Conservation (phyloP, 345 rosid species). For the Citrus cavaleriei region DNA sequence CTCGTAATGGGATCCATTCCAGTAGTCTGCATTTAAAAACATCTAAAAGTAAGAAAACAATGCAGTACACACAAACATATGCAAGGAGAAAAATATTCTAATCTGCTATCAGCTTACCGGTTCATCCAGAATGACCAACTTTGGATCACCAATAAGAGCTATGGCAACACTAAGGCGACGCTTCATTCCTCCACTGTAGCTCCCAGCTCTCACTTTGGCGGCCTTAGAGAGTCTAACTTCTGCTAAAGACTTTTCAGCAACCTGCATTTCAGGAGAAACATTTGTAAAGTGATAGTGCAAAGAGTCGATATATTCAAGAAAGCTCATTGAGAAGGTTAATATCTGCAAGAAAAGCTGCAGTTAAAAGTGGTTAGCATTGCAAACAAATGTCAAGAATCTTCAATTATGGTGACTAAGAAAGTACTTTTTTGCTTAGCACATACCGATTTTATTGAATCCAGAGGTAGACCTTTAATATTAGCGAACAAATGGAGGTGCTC, state of each 20-base stretch:
- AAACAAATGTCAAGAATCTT: constrained; percentile 2
- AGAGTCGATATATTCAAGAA: not conserved
- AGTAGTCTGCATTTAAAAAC: constrained; percentile 51
- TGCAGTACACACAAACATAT: not conserved
- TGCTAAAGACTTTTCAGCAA: constrained; percentile 59
- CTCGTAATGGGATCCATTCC: constrained; percentile 96
- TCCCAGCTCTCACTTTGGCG: constrained; percentile 71
- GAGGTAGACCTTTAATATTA: constrained; percentile 70
- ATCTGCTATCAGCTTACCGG: constrained; percentile 40
- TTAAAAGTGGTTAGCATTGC: not conserved
- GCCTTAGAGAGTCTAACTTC: constrained; percentile 71
- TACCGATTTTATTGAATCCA: constrained; percentile 57
- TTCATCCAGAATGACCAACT: constrained; percentile 81
- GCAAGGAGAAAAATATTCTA: not conserved
- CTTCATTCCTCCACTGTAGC: constrained; percentile 97
- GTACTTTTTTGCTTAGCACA: constrained; percentile 16
- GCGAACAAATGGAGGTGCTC: constrained; percentile 89
- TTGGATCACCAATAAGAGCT: constrained; percentile 84
- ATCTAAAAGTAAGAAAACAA: not conserved
- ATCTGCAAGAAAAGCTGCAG: not conserved
- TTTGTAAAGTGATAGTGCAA: not conserved
- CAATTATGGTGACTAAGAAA: not conserved
- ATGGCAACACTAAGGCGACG: constrained; percentile 93
- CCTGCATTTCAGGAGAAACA: constrained; percentile 27
- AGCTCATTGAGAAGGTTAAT: not conserved